phyloP scores from a whole-genome alignment of 768 basidiomycete genomes.

The Termitomyces sp. region DNA sequence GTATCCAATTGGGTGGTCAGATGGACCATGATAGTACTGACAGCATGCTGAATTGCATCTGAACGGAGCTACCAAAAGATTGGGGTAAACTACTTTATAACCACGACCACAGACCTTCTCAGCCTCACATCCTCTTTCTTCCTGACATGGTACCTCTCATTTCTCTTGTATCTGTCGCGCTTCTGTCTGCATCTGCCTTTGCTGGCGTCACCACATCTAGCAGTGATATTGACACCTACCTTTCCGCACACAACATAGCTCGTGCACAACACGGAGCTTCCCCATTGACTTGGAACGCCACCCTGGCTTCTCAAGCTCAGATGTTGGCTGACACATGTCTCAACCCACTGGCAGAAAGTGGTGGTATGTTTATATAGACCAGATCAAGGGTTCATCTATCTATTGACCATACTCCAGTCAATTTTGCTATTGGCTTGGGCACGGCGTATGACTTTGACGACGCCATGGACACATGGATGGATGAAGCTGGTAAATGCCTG shows the following conservation, averaged over 20 bases:
- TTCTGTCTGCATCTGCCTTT: slow-evolving; percentile 31
- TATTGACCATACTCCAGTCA: slow-evolving; percentile 42
- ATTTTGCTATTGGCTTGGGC: slow-evolving; percentile 72
- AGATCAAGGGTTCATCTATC: background rate
- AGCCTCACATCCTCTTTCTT: slow-evolving; percentile 19
- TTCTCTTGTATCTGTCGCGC: slow-evolving; percentile 30
- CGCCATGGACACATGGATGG: slow-evolving; percentile 63
- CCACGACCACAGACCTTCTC: background rate
- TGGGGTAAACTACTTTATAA: slow-evolving; percentile 7
- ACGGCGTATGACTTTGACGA: slow-evolving; percentile 40
- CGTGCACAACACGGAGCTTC: slow-evolving; percentile 66
- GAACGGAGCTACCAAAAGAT: background rate
- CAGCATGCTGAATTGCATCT: background rate
- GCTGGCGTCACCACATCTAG: slow-evolving; percentile 28
- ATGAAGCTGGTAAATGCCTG: slow-evolving; percentile 56
- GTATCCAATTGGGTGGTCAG: background rate
- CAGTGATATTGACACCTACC: slow-evolving; percentile 51
- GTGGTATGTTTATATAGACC: slow-evolving; percentile 43
- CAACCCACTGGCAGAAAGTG: too few relatives aligned
- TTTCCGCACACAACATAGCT: slow-evolving; percentile 60
- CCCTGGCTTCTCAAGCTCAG: slow-evolving; percentile 59
- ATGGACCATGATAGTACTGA: too few relatives aligned
- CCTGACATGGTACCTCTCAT: slow-evolving; percentile 36
- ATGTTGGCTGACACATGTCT: too few relatives aligned
- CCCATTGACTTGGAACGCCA: slow-evolving; percentile 61